Base-by-base conservation (phyloP, 2,329 filamentous ascomycete genomes). In the Claviceps spartinae region DNA sequence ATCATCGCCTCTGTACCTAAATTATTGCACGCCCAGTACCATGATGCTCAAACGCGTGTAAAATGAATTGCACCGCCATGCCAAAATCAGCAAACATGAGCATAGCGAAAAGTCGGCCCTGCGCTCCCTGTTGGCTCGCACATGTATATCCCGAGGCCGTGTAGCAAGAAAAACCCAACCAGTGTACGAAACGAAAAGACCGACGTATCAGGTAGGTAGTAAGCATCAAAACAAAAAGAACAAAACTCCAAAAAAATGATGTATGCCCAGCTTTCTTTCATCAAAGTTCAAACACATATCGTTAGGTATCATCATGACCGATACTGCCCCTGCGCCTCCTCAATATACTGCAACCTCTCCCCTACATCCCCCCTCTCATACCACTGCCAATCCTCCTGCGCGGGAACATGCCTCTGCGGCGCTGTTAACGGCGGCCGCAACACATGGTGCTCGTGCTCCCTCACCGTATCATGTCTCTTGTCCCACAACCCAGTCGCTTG, bases 351-450 rank as follows among this genome's bases (percentile, higher is more conserved):
- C 48, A 55, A 57, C 40, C 55, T 58, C 47, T 63, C 57, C 26
- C 59, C 60, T 51, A 67, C 64, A 22, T 65, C 64, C 51, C 69
- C 66, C 41, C 59, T 62, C 52, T 62, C 61, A 50, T 65, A 60
- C 62, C 66, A 66, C 47, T 67, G 62, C 67, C 67, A 67, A 6
- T 58, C 61, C 11, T 61, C 59, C 34, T 57, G 57, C 44, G 30
- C 30, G 3, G 49, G 50, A 49, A 56, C 45, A 46, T 50, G 22
- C 51, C 52, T 44, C 43, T 48, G 48, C 16, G 13, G 20, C 7
- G n/a, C 16, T 20, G 48, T 36, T 34, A 45, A 6, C 16, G 22
- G 42, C 37, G 44, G 37, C 6, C 38, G 43, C 40, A 49, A 40
- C 7, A 30, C 18, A 22, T 45, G 43, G 13, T 18, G 16, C 11